These are phyloP conservation scores for Pleurotus citrinopileatus DNA, from an alignment of 768 basidiomycete genomes.

Conservation along the genomic window DNA sequence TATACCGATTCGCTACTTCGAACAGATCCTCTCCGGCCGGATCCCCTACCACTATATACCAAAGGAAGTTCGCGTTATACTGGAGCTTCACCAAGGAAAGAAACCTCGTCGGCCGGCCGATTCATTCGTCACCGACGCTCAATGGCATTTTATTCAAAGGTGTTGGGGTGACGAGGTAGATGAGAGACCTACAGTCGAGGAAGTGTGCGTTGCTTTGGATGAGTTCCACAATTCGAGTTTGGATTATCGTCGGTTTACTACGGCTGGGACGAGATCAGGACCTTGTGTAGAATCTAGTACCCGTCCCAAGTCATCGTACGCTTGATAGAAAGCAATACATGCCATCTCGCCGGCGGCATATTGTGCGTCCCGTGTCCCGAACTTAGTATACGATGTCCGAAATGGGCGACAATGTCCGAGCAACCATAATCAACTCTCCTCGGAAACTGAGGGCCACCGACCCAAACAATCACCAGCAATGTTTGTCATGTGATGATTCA, in stretches of 20 bases:
- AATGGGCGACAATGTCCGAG: no score
- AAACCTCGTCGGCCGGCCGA: slow-evolving; percentile 36
- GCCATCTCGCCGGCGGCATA: no score
- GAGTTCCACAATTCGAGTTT: slow-evolving; percentile 18
- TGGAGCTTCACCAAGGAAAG: slow-evolving; percentile 37
- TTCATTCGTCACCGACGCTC: slow-evolving; percentile 34
- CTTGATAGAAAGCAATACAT: no score
- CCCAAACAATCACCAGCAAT: no score
- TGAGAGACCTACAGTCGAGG: slow-evolving; percentile 27
- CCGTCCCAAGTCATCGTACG: no score
- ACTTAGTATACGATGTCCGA: no score
- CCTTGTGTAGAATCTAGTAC: no score
- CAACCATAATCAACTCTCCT: no score
- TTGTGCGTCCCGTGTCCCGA: no score
- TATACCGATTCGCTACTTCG: not conserved
- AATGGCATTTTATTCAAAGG: slow-evolving; percentile 38
- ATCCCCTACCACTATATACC: slow-evolving; percentile 40
- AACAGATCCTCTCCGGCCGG: slow-evolving; percentile 36
- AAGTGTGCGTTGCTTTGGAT: slow-evolving; percentile 19
- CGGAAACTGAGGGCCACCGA: no score
- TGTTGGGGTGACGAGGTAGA: slow-evolving; percentile 35
- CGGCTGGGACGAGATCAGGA: no score
- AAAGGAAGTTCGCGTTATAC: slow-evolving; percentile 36
- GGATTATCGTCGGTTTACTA: slow-evolving; percentile 20
- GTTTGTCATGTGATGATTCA: no score